Evolutionary conservation across 108 stramenopile species (phyloP), one percentile per base, ranked within the genome.

Genomic region (Pseudonitzschia pungens): DNA sequence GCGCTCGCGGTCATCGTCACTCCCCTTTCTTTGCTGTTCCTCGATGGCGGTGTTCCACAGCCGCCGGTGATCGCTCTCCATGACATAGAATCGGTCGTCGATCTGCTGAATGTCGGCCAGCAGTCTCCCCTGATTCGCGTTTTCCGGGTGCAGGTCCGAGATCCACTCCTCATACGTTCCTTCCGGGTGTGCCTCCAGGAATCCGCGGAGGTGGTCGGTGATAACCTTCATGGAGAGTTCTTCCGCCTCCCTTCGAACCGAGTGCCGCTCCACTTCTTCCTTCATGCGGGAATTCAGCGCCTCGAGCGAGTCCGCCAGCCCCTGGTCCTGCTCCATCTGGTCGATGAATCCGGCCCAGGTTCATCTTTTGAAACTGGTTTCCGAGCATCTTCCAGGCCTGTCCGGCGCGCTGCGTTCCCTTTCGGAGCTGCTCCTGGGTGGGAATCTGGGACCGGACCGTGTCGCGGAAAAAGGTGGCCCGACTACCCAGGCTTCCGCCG

Each of bases 81-180:
- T 81, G 18, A 92, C 87, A 67, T 87, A 92, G 84, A 92, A 92
- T 56, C 91, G 75, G 60, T 81, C 83, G 75, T 92, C 88, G 12
- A 92, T 83, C 57, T 79, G 72, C 36, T 72, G 72, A 58, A 79
- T 79, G 56, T 68, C 78, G 18, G 54, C 31, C 16, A 79, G 60
- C 21, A 79, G 44, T 26, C 26, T 14, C 11, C 65, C 71, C 65
- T 79, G 71, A 21, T 73, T 65, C 21, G 72, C 63, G 68, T 92
- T 92, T 58, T 92, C 91, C 11, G 91, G 91, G 77, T 92, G 91
- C 58, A 83, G 69, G 21, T 85, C 86, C 50, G 76, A 76, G 32
- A 92, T 89, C 91, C 91, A 89, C 56, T 88, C 82, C 59, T 87
- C 82, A 36, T 92, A 92, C 21, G 80, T 92, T 15, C 82, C 84